Evolutionary conservation across 225 moss, liverwort and hornwort genomes (phyloP), one percentile per base, ranked within the genome.

Genomic region (Neckera pumila): DNA sequence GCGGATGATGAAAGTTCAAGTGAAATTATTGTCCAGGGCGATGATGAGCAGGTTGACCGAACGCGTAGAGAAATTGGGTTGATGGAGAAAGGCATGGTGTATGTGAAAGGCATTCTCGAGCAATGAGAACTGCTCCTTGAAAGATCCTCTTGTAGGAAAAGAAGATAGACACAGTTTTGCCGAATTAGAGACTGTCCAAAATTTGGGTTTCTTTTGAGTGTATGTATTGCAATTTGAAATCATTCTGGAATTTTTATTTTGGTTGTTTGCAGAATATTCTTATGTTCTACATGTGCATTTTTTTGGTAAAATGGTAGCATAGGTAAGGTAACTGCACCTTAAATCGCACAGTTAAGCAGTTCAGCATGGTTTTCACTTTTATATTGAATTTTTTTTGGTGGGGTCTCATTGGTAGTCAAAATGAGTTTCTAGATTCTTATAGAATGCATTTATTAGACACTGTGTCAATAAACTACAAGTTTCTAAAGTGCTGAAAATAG

Each of bases 11-110:
- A 96, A 81, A 64, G 92, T 34, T 99, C 95, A 47, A 96, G 96
- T 49, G 99, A 99, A 87, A 94, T 99, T 38, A 82, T 93, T 75
- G 93, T 95, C 62, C 99, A 99, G 93, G 99, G 97, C 64, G 96
- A 99, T 38, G 99, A 99, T 88, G 97, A 97, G 90, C 97, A 97
- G 88, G 89, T 99, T 70, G 97, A 99, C 88, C 94, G 95, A 31
- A 92, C 97, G 89, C 96, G 96, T 54, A 93, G 97, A 92, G 99
- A 99, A 76, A 86, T 97, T 33, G 96, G 89, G 40, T 90, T 96
- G 5, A 97, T 96, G 99, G 99, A 99, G 90, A 99, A 97, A 90
- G 99, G 93, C 89, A 99, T 99, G 99, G 97, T 99, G 19, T 96
- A 96, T 53, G 99, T 99, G 77, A 99, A 96, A 87, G 99, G 96